phyloP scores from a whole-genome alignment of 805 yeast genomes.

The Cyberlindnera suaveolens region DNA sequence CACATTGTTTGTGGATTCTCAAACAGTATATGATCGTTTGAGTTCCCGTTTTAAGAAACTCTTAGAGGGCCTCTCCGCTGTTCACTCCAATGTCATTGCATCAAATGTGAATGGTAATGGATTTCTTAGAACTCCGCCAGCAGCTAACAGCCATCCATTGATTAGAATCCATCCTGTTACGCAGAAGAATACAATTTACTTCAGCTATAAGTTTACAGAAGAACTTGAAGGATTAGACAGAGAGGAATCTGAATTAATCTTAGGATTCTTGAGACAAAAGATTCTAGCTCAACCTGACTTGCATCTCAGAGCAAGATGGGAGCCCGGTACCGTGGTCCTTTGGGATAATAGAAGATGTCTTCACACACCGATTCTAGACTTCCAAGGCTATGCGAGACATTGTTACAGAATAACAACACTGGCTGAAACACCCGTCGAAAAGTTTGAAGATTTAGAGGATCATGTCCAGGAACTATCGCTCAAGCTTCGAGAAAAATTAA shows the following conservation, averaged over 20 bases:
- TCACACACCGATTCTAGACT: constrained; percentile 67
- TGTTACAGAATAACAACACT: constrained; percentile 68
- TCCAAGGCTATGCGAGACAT: constrained; percentile 68
- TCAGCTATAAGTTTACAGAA: constrained; percentile 53
- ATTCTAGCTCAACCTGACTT: constrained; percentile 49
- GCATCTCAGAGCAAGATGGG: constrained; percentile 68
- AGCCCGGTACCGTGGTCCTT: constrained; percentile 59
- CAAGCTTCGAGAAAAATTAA: neutral
- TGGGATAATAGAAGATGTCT: constrained; percentile 76
- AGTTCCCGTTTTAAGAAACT: constrained; percentile 59
- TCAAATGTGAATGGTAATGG: constrained; percentile 45
- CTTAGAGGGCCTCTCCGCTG: constrained; percentile 54
- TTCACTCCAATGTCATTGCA: constrained; percentile 67
- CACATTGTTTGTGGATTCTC: constrained; percentile 61
- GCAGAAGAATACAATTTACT: constrained; percentile 49
- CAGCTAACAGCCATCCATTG: constrained; percentile 54
- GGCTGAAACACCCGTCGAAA: constrained; percentile 65
- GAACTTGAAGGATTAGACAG: constrained; percentile 65
- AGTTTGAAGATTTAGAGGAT: constrained; percentile 30
- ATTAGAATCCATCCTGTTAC: constrained; percentile 74
- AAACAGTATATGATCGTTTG: constrained; percentile 64
- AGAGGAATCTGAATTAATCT: constrained; percentile 59
- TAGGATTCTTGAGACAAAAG: constrained; percentile 49
- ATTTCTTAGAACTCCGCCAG: constrained; percentile 58
- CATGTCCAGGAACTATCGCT: neutral